Evolutionary conservation across 306 rosid species (phyloP).

Genomic region (Cucumis cinereus): DNA sequence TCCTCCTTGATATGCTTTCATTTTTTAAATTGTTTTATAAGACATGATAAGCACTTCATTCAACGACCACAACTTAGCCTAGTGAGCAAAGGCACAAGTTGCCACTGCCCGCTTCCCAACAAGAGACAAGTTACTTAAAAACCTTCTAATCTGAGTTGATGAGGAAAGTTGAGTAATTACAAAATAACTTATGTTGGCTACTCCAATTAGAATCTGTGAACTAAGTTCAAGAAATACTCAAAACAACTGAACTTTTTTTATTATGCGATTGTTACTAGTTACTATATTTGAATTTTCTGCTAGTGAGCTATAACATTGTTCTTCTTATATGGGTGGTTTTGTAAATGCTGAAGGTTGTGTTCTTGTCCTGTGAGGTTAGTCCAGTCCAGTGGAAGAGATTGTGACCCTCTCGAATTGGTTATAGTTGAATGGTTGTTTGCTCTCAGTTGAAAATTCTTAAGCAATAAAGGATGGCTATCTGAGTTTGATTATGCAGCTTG

Average conservation of each 20-base stretch:
- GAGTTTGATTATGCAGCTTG: not conserved
- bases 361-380: too few relatives aligned
- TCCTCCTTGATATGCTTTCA: not conserved
- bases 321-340: too few relatives aligned
- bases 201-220: not conserved
- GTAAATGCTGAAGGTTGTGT: too few relatives aligned
- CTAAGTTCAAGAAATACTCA: not conserved
- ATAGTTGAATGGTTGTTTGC: not conserved
- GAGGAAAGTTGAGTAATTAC: not conserved
- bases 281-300: too few relatives aligned
- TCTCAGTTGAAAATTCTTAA: not conserved
- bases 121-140: not conserved
- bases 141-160: not conserved
- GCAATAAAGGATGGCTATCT: not conserved
- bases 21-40: not conserved
- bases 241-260: not conserved
- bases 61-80: not conserved
- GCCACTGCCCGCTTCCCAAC: not conserved
- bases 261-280: too few relatives aligned
- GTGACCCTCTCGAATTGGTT: too few relatives aligned
- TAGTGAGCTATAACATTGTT: too few relatives aligned
- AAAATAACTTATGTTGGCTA: not conserved
- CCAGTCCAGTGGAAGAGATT: too few relatives aligned
- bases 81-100: not conserved
- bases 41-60: not conserved